These are phyloP conservation scores for Fraxinus pennsylvanica DNA, from an alignment of 257 asterid species.

Conservation along the genomic window DNA sequence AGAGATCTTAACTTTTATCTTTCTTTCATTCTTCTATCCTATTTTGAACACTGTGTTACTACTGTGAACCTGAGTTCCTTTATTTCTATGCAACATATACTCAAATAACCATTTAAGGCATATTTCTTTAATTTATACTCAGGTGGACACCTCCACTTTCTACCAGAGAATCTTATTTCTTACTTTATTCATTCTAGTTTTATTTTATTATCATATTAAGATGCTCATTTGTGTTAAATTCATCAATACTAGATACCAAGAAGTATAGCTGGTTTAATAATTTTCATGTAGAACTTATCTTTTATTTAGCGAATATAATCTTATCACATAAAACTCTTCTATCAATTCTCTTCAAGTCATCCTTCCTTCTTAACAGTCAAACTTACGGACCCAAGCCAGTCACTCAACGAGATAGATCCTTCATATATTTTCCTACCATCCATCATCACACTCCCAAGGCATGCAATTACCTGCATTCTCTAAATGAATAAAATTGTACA, in stretches of 20 bases:
- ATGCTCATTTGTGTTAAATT: background rate
- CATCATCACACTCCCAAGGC: background rate
- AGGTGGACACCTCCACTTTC: background rate
- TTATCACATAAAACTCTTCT: background rate
- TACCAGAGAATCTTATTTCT: background rate
- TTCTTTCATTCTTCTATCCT: background rate
- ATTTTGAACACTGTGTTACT: background rate
- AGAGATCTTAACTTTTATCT: background rate
- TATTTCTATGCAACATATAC: background rate
- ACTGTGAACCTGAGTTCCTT: background rate
- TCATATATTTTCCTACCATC: background rate
- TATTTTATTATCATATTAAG: background rate
- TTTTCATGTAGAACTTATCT: background rate
- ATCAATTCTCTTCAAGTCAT: background rate
- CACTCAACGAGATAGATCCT: background rate
- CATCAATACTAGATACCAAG: background rate
- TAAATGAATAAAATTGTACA: background rate
- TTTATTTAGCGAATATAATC: background rate
- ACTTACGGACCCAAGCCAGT: background rate
- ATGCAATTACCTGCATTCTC: background rate
- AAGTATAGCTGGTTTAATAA: background rate
- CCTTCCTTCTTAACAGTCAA: background rate
- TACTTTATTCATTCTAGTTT: background rate
- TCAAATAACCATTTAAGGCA: background rate
- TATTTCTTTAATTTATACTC: background rate